phyloP scores from a whole-genome alignment of 2,329 filamentous ascomycete genomes.

The Trichoderma harzianum region DNA sequence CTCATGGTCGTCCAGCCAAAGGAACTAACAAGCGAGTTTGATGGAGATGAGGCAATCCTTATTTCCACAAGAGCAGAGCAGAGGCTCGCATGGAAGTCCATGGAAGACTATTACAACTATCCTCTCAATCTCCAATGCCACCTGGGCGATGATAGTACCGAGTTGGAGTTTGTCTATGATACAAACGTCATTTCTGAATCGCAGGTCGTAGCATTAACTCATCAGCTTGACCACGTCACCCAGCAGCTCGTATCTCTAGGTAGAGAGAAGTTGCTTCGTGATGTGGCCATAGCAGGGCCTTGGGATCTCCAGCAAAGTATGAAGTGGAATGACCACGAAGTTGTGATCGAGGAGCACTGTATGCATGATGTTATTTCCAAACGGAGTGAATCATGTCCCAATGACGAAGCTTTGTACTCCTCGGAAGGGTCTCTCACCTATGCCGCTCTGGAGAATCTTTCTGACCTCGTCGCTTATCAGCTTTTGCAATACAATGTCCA shows the following conservation, averaged over 20 bases:
- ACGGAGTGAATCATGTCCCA: not conserved
- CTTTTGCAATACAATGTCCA: not conserved
- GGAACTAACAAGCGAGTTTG: not conserved
- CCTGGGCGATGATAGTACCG: not conserved
- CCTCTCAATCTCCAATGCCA: not conserved
- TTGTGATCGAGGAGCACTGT: not conserved
- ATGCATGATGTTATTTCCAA: constrained; percentile 1
- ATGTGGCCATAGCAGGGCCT: not conserved
- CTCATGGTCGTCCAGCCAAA: constrained; percentile 8
- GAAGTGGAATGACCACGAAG: not conserved
- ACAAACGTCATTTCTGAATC: not conserved
- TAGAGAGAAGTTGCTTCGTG: not conserved
- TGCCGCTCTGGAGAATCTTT: not conserved
- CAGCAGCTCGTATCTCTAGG: not conserved
- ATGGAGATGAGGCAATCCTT: not conserved
- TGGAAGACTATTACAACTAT: constrained; percentile 11
- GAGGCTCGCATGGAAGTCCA: not conserved
- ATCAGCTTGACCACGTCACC: constrained; percentile 2
- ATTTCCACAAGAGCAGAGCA: not conserved
- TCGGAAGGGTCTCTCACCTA: constrained; percentile 2
- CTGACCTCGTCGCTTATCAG: not conserved
- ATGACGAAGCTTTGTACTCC: constrained; percentile 2
- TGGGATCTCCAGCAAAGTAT: constrained; percentile 11
- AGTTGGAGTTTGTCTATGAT: not conserved
- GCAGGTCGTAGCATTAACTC: not conserved